Evolutionary conservation across 2,329 filamentous ascomycete genomes (phyloP), one percentile per base, ranked within the genome.

Genomic region (Dothistroma pini): DNA sequence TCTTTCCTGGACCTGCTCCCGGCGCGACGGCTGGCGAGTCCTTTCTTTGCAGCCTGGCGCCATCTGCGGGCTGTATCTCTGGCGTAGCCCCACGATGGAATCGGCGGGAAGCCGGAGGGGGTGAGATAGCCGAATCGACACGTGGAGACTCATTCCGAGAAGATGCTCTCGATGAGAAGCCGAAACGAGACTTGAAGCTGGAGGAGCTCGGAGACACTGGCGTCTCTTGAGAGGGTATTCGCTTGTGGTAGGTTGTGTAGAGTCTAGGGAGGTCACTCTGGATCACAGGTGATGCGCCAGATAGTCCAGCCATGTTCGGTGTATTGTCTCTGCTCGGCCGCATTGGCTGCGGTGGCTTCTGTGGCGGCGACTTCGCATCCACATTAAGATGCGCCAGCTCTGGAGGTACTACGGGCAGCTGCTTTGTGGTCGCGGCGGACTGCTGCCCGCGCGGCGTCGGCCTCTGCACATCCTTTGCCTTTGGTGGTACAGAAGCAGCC

Each of bases 1-100:
- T 84, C 12, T 83, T 82, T 10, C 80, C 81, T 4, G 85, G 77
- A 57, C 81, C 84, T 3, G 87, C 84, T 2, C 86, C 84, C 63
- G 81, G 86, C 60, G 79, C 74, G 29, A 72, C 56, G 9, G 77
- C 59, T 67, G 77, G 58, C 65, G 74, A 65, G 54, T 72, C 69
- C 47, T 68, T 69, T 9, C 72, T 66, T 34, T 73, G 74, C 21
- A 69, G 41, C 16, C 52, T 59, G 5, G 49, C 61, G 4, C 25
- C 50, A 1, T 60, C 61, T n/a, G 34, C 29, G 63, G 44, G 59
- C 19, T 58, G 48, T 19, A 54, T 25, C 41, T 67, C 66, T 19
- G 67, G 60, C 10, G 65, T 66, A 8, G 63, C 59, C 3, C 59
- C 57, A 38, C 67, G 61, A 14, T 62, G 25, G 50, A 68, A 64